Percentiles rank a stretch among this genome's conserved stretches.
phyloP scores from a whole-genome alignment of 139 green algal genomes.

The Medakamo hakoo region DNA sequence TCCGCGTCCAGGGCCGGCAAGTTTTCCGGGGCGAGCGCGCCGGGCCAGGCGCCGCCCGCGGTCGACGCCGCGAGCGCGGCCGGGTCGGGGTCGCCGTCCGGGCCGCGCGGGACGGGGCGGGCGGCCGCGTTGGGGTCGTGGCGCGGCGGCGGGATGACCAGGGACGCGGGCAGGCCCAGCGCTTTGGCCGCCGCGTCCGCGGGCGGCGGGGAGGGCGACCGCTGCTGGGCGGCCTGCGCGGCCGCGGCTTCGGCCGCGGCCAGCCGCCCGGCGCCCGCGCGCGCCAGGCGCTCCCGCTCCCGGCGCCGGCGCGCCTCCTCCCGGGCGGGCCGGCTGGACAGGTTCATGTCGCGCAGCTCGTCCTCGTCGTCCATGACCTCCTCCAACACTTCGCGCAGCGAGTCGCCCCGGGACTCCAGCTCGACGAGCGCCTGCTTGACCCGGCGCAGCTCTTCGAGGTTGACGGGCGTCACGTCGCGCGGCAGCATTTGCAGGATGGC shows the following conservation, averaged over 20 bases:
- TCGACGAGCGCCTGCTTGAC: slow-evolving; percentile 79
- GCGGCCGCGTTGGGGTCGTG: neutral
- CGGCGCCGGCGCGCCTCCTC: slow-evolving; percentile 59
- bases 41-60: too few relatives aligned
- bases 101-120: neutral
- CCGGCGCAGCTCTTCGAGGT: slow-evolving; percentile 78
- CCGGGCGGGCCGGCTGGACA: slow-evolving; percentile 47
- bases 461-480: slow-evolving; percentile 71
- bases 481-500: slow-evolving; percentile 63
- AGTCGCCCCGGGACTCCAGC: slow-evolving; percentile 64
- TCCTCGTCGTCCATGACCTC: slow-evolving; percentile 91
- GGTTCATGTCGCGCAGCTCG: slow-evolving; percentile 75
- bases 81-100: slow-evolving; percentile 11
- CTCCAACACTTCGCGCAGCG: slow-evolving; percentile 61
- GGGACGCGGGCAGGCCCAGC: neutral
- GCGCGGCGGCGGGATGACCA: neutral
- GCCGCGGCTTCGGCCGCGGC: neutral
- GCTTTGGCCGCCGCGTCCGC: neutral
- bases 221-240: slow-evolving; percentile 3
- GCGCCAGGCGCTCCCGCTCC: slow-evolving; percentile 64
- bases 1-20: neutral
- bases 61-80: slow-evolving; percentile 9
- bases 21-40: neutral
- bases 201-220: too few relatives aligned
- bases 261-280: slow-evolving; percentile 6